Evolutionary conservation across 2,329 filamentous ascomycete species (phyloP), one percentile per base, ranked within the genome.

Genomic region (Colletotrichum higginsianum): DNA sequence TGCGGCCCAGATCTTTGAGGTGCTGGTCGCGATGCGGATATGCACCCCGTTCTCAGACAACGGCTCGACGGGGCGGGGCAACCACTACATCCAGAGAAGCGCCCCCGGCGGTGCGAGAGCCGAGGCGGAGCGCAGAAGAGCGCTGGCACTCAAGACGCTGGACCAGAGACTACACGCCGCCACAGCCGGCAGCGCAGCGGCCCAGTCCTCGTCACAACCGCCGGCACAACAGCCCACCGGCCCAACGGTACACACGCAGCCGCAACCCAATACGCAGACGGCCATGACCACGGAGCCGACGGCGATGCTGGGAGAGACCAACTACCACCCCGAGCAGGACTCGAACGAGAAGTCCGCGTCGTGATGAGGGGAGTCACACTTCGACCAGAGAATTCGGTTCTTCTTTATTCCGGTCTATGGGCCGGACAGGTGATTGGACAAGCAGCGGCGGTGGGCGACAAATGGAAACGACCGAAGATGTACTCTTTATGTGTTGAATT

Each of bases 91-190:
- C 66, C 88, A 87, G 75, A 83, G 89, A 50, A 87, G 87, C 26
- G 88, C 86, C 6, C 91, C 88, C 13, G 88, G 91, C 15, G 90
- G 91, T 62, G 94, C 95, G 61, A 91, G 95, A 71, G 96, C 96
- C 61, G 96, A 98, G 82, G 96, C 96, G 0, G 96, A 98, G 85
- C 87, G 96, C 75, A 90, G 96, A 79, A 89, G 96, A 75, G 95
- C 95, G 0, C 84, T 99, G 75, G 96, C 96, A 1, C 86, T 99
- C 67, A 96, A 96, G 79, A 96, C 95, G 4, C 84, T 99, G 66
- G 96, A 99, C 81, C 95, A 98, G 83, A 89, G 96, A 74, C 85
- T 99, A 63, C 93, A 96, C 81, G 93, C 94, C n/a, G 94, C 95
- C 4, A 92, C 93, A 18, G 86, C 86, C 44, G 87, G 82, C 71